Base-by-base conservation (phyloP, 2,329 filamentous ascomycete genomes). In the Paracamarosporium sp. region DNA sequence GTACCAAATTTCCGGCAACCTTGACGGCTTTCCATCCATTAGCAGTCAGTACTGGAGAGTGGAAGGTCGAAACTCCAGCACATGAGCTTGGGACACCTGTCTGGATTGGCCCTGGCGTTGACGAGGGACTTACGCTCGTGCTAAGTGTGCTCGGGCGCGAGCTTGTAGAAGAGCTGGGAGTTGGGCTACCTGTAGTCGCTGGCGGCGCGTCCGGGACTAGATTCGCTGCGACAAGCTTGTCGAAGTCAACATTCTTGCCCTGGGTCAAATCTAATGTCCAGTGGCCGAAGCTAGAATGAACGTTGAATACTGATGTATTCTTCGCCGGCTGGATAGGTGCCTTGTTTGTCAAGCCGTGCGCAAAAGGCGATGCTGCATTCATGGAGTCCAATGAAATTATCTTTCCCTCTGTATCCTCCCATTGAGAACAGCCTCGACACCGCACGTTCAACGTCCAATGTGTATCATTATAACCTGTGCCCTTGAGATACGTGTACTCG, bases 1-100 rank as follows among this genome's bases (percentile, higher is more conserved):
- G 68, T 6, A 60, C 66, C n/a, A 81, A 57, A 8, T 71, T 71
- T 1, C 75, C 78, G 5, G 77, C 77, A 28, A 80, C 71, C 40
- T 79, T 74, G 33, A 71, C 70, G 24, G 68, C 69, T 50, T 61
- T 71, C 70, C 70, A 73, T 20, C 69, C 67, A 27, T 60, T 57
- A 1, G 68, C 67, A 12, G 63, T 66, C 13, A 57, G 41, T 1
- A 64, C 31, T 1, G 63, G 57, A 25, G 64, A 68, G 22, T 66
- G 61, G n/a, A 66, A 60, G 15, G 57, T 44, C 8, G 55, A 31
- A 11, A 69, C 61, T 9, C 67, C 66, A 12, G 62, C 31, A 51
- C 70, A 73, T 2, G 58, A 61, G 1, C 43, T 45, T 9, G 70
- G 70, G 22, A 72, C 53, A 8, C 59, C 60, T 9, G 64, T 68